Percentiles rank a stretch among this genome's conserved stretches.
Conservation (phyloP, 2,329 filamentous ascomycete species). For the Tolypocladium inflatum region DNA sequence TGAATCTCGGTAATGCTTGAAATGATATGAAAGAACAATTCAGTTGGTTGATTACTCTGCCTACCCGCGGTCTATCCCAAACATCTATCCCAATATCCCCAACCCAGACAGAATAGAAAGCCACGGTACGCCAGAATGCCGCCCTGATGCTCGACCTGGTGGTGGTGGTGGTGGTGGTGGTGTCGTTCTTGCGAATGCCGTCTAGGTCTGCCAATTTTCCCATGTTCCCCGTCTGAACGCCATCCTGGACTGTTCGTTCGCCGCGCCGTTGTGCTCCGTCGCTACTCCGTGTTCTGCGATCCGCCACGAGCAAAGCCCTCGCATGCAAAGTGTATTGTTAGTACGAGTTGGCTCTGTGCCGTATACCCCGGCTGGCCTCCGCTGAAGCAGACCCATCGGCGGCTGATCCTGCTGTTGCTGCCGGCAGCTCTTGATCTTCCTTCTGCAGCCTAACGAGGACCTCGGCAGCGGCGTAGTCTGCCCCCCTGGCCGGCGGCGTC, state of each 20-base stretch:
- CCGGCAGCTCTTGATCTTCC: background rate
- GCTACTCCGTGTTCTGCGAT: too few relatives aligned
- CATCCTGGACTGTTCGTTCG: background rate
- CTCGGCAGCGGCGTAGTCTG: slow-evolving; percentile 1
- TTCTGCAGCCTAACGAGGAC: slow-evolving; percentile 1
- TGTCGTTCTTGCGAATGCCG: background rate
- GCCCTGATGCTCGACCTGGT: background rate
- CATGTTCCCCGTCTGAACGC: background rate
- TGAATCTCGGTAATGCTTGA: background rate
- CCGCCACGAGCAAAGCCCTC: background rate
- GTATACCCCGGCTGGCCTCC: background rate
- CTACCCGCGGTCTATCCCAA: background rate
- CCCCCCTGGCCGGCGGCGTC: background rate
- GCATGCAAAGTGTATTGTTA: background rate
- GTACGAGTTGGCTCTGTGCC: background rate
- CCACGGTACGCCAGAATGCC: background rate
- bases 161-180: background rate
- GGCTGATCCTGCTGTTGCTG: too few relatives aligned
- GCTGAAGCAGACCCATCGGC: background rate
- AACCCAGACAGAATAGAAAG: background rate
- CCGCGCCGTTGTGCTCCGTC: too few relatives aligned
- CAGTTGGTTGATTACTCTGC: background rate
- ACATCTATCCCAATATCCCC: background rate
- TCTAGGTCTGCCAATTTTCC: background rate
- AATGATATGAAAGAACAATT: background rate